Base-by-base conservation (phyloP, 169 alveolate genomes). In the Eimeria maxima region DNA sequence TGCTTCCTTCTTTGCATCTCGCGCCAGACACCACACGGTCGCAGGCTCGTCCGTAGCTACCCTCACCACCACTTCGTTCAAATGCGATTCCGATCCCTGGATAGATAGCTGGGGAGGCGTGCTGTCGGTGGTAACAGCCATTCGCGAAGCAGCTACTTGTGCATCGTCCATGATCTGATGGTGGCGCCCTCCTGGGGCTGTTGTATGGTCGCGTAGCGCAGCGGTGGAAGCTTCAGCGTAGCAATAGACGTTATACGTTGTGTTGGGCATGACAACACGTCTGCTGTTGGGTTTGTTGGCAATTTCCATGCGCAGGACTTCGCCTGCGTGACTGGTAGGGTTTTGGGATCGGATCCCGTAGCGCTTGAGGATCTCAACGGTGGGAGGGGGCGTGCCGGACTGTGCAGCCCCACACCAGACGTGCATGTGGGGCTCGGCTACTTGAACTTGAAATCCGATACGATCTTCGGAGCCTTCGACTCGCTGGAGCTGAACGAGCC, bases 401-500 rank as follows among this genome's bases (percentile, higher is more conserved):
- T 88, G 90, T 53, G 97, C 81, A 11, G 96, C 96, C 63, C 97
- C 98, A 53, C 98, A 97, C 98, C 98, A 97, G 22, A 96, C 98
- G 84, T 94, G 65, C 3, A 96, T 83, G 20, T 83, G 53, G 27
- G 95, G 93, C 69, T 92, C 81, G 22, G 94, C 95, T 29, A 96
- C 96, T 65, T 69, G 96, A 42, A 97, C 45, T 38, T 86, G 95
- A 6, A 95, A 74, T 22, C 74, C 95, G 45, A 97, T 95, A 22
- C 96, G 81, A 22, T 80, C 95, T 29, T 93, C 96, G 13, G 86
- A 69, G 16, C 97, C 97, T 47, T 95, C 90, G 42, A 94, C 95
- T 50, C 94, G 47, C 29, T 57, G 57, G 29, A 95, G 65, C 50
- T 71, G 88, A 76, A 95, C 63, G 27, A 76, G 93, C 18, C 96